Base-by-base conservation (phyloP, 2,329 filamentous ascomycete species). In the Botrytis sinoallii region DNA sequence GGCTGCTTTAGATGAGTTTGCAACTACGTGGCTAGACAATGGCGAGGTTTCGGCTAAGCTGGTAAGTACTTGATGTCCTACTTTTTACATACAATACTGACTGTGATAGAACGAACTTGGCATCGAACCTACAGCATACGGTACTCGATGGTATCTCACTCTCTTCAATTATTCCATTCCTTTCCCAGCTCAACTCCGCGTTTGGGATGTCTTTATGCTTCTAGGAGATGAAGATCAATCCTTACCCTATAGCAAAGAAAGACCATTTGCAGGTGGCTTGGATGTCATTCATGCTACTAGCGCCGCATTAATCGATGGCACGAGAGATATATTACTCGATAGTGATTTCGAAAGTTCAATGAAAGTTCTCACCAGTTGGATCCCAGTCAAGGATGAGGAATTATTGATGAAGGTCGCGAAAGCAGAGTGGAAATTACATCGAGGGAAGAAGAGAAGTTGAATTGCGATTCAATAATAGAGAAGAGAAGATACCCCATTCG, bases 151-250 rank as follows among this genome's bases (percentile, higher is more conserved):
- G 96, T 99, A 99, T 81, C 87, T 99, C 70, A 99, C 96, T 2
- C 86, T 99, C 14, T 99, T 99, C 87, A 98, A 98, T 83, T 92
- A 98, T 80, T 97, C 94, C 25, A 93, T 99, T 70, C 96, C 96
- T 0, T 99, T 98, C 79, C 88, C 93, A 0, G 95, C 95, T 5
- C 96, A 98, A 82, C 90, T 99, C 52, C 92, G 96, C 67, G 92
- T 99, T 25, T 99, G 96, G 96, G 96, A 99, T 81, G 93, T 98
- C 1, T 98, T 98, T 83, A 94, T 99, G 88, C 89, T 99, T 22
- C 88, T 98, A 20, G 96, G 95, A 65, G 93, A 95, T 78, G 86
- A 88, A 16, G 85, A 90, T n/a, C 85, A 87, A 25, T 74, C 76
- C 3, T 48, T 77, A 22, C 35, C 77, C 2, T 73, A 78, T 35